Evolutionary conservation across 1,284 basidiomycete species (phyloP).

Genomic region (Papiliotrema fonsecae): DNA sequence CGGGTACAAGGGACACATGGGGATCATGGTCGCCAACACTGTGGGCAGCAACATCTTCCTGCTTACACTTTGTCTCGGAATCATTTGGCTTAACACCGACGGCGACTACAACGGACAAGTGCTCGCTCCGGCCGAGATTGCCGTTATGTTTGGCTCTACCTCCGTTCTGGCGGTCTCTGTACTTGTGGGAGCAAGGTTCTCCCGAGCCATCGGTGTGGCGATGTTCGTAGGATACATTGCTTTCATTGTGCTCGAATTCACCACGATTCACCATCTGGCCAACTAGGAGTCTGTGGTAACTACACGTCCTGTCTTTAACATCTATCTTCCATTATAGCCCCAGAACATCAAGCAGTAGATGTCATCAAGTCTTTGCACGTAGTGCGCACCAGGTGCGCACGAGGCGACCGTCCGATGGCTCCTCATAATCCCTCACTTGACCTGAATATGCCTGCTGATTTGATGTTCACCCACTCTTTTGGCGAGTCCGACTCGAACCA

Average conservation of each 20-base stretch:
- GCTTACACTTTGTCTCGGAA: conserved; percentile 35
- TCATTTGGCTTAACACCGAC: conserved; percentile 22
- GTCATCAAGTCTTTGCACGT: too few relatives aligned
- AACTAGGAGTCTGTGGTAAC: too few relatives aligned
- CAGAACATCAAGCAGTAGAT: too few relatives aligned
- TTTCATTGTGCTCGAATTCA: conserved; percentile 5
- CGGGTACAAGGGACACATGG: conserved; percentile 27
- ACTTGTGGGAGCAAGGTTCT: not conserved
- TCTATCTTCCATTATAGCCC: too few relatives aligned
- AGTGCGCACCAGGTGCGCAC: too few relatives aligned
- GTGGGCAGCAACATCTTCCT: conserved; percentile 43
- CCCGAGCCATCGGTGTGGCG: not conserved
- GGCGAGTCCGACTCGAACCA: too few relatives aligned
- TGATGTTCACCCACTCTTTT: too few relatives aligned
- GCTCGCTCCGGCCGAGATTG: not conserved
- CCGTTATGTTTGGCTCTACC: not conserved
- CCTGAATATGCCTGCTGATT: too few relatives aligned
- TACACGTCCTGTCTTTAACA: too few relatives aligned
- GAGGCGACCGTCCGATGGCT: too few relatives aligned
- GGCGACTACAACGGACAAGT: not conserved
- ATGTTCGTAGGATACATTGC: conserved; percentile 1
- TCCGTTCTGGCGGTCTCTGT: not conserved
- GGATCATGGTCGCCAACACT: conserved; percentile 36
- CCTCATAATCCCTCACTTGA: too few relatives aligned
- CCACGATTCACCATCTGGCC: not conserved